Evolutionary conservation across 768 basidiomycete species (phyloP).

Genomic region (Leccinum broughii): DNA sequence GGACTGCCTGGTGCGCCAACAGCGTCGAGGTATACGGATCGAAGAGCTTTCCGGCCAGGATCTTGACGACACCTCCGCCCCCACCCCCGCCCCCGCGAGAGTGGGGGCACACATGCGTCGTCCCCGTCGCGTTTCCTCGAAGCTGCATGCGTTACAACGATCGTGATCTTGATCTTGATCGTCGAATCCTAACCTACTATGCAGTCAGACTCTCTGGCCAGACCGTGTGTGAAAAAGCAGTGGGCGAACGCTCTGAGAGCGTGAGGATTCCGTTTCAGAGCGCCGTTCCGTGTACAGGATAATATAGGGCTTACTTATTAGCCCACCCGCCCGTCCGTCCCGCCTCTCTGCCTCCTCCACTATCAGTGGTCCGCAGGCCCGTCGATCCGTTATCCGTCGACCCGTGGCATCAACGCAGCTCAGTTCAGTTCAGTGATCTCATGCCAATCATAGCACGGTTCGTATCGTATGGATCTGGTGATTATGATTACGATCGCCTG

Average conservation of each 20-base stretch:
- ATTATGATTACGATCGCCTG: not conserved
- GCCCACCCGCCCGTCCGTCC: not conserved
- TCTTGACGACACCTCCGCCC: not conserved
- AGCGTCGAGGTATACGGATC: slow-evolving; percentile 46
- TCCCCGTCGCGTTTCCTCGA: not conserved
- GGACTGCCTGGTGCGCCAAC: slow-evolving; percentile 46
- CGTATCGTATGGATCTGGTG: not conserved
- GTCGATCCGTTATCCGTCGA: not conserved
- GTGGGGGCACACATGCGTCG: not conserved
- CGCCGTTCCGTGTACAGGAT: not conserved
- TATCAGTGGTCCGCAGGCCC: not conserved
- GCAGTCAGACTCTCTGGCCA: not conserved
- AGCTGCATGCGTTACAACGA: not conserved
- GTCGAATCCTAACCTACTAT: not conserved
- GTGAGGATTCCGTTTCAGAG: not conserved
- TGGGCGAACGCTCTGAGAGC: no score
- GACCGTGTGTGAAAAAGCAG: not conserved
- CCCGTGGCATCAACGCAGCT: not conserved
- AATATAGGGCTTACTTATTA: not conserved
- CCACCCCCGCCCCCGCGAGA: not conserved
- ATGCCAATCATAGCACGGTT: not conserved
- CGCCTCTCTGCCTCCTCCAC: not conserved
- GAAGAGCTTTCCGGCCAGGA: slow-evolving; percentile 51
- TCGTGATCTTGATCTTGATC: not conserved
- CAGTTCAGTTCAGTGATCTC: not conserved